phyloP scores from a whole-genome alignment of 768 basidiomycete species.

The Auriscalpium vulgare region DNA sequence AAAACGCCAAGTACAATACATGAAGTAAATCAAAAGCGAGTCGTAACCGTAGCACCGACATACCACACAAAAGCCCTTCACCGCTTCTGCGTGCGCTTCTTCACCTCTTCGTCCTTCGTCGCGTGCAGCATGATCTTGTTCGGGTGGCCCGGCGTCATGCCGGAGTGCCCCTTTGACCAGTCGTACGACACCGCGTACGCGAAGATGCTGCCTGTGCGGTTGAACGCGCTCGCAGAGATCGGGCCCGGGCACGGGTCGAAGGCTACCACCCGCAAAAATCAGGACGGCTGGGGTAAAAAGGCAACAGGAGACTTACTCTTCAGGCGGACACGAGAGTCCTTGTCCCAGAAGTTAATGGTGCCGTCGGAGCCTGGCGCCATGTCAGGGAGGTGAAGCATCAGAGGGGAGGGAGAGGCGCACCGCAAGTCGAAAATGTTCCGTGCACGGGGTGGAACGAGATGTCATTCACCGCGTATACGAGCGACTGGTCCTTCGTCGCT shows the following conservation, averaged over 20 bases:
- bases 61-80: slow-evolving; percentile 9
- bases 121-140: slow-evolving; percentile 83
- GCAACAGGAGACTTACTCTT: slow-evolving; percentile 52
- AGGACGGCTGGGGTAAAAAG: not conserved
- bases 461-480: slow-evolving; percentile 49
- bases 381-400: not conserved
- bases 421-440: slow-evolving; percentile 41
- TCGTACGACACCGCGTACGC: slow-evolving; percentile 92
- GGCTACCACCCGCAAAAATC: slow-evolving; percentile 30
- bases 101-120: slow-evolving; percentile 84
- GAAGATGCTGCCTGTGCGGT: slow-evolving; percentile 80
- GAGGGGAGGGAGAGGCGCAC: slow-evolving; percentile 11
- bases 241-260: slow-evolving; percentile 73
- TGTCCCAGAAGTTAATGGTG: slow-evolving; percentile 91
- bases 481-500: slow-evolving; percentile 30
- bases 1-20: too few relatives aligned
- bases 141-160: slow-evolving; percentile 61
- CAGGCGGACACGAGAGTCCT: slow-evolving; percentile 84
- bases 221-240: slow-evolving; percentile 76
- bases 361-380: slow-evolving; percentile 62
- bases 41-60: too few relatives aligned
- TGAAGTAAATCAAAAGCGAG: too few relatives aligned
- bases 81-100: slow-evolving; percentile 41
- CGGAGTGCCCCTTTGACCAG: slow-evolving; percentile 88
- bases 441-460: slow-evolving; percentile 48